Evolutionary conservation across 768 basidiomycete species (phyloP), one percentile per base, ranked within the genome.

Genomic region (Boletus tomentosulus): DNA sequence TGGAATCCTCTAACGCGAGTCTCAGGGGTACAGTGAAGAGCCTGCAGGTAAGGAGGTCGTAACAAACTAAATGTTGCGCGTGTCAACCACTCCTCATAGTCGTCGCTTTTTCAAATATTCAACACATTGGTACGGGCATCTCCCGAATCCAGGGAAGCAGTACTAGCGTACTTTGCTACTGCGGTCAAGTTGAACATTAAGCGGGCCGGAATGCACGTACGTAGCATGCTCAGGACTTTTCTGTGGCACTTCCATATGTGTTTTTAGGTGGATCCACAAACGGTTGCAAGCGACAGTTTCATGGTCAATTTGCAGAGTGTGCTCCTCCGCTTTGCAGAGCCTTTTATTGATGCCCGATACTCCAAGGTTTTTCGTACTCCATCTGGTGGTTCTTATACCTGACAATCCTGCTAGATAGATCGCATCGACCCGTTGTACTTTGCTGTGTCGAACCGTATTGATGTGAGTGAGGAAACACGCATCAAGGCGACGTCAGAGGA

Each of bases 401-500:
- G 44, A 69, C 8, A 34, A 46, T 22, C 19, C 4, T 10, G 10
- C 34, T 44, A 97, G 91, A 87, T 99, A 63, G 89, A 97, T 67
- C 87, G 89, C 55, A 91, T 99, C 46, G 96, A 99, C 64, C 76
- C 85, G 2, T 69, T 85, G 7, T 98, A 86, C 70, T 95, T 84
- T 65, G 83, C 83, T 10, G 81, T 80, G 55, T 87, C 87, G 5
- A 67, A 75, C 10, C 79, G 92, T 6, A 81, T 98, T 28, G 78
- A 90, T 59, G 71, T 96, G 24, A 82, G 73, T 28, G 96, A 98
- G 13, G 92, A 97, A 67, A 99, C 97, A 0, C 85, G 94, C 48
- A 89, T 99, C 59, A 93, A 92, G 61, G 93, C 93, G 0, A 92
- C 92, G 0, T 87, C 85, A 58, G 88, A 92, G 53, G 94, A 98